Percentiles rank a stretch among this genome's conserved stretches.
These are phyloP conservation scores for Anacardium occidentale DNA, from an alignment of 345 rosid genomes.

Conservation along the genomic window DNA sequence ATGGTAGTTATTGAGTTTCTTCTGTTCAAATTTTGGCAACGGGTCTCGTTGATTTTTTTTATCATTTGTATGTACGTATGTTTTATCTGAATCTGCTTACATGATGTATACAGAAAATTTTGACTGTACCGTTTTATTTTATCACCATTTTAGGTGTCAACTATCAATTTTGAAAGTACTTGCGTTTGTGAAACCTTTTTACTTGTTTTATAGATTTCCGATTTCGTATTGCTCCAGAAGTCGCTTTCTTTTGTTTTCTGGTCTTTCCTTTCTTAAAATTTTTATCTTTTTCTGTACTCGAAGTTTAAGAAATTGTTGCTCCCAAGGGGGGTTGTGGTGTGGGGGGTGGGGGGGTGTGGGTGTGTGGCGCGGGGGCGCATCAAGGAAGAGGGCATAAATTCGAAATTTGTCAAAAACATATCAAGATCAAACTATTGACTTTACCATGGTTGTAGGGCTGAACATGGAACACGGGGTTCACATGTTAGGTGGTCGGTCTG, in stretches of 20 bases:
- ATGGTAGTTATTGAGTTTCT: constrained; percentile 13
- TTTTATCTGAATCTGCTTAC: constrained; percentile 9
- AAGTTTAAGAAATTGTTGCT: not conserved
- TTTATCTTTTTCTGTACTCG: not conserved
- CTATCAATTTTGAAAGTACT: not conserved
- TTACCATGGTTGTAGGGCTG: too few relatives aligned
- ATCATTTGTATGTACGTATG: not conserved
- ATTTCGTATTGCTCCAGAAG: not conserved
- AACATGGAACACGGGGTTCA: too few relatives aligned
- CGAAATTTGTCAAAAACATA: too few relatives aligned
- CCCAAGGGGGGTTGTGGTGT: too few relatives aligned
- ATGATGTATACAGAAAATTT: not conserved
- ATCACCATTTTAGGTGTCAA: not conserved
- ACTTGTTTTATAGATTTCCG: not conserved
- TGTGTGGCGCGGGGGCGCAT: too few relatives aligned
- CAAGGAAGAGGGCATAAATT: too few relatives aligned
- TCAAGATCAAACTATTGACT: too few relatives aligned
- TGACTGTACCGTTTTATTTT: not conserved
- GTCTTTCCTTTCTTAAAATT: not conserved
- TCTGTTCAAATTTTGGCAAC: constrained; percentile 20
- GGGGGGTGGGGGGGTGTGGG: too few relatives aligned
- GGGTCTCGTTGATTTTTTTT: constrained; percentile 11
- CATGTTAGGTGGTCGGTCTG: too few relatives aligned
- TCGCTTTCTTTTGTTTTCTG: not conserved
- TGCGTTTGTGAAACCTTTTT: not conserved